Conservation (phyloP, 192 early-diverging fungal species). For the Podila verticillata region DNA sequence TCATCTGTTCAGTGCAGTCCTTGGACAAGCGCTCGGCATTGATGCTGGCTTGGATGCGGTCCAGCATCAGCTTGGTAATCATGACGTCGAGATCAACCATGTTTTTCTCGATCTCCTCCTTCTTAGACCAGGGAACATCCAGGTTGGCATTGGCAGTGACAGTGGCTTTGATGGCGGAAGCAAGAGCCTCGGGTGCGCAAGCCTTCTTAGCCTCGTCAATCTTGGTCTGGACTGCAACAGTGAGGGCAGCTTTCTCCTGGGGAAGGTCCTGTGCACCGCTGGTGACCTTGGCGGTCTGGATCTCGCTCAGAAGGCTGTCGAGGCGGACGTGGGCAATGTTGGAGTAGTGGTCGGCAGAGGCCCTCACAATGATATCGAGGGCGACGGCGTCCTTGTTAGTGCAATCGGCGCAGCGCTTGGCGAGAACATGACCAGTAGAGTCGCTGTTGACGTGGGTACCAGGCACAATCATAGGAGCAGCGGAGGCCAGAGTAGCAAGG, state of each 20-base stretch:
- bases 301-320: conserved; percentile 6
- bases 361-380: conserved; percentile 1
- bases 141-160: conserved; percentile 9
- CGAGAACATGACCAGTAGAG: neutral
- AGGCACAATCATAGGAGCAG: neutral
- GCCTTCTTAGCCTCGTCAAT: conserved; percentile 16
- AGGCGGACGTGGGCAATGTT: conserved; percentile 10
- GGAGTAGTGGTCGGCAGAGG: conserved; percentile 12
- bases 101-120: conserved; percentile 25
- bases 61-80: conserved; percentile 11
- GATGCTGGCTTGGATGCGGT: conserved; percentile 17
- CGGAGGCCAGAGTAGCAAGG: neutral
- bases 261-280: conserved; percentile 15
- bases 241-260: conserved; percentile 14
- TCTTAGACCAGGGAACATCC: conserved; percentile 21
- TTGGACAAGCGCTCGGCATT: conserved; percentile 33
- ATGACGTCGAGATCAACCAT: conserved; percentile 13
- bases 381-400: neutral
- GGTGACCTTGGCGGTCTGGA: conserved; percentile 23
- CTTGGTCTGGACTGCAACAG: conserved; percentile 3
- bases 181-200: neutral
- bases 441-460: neutral
- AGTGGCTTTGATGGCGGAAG: neutral
- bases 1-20: conserved; percentile 50
- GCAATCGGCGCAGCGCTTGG: conserved; percentile 4